Conservation (phyloP, 371 early-diverging fungal genomes). For the Rhizopus delemar region DNA sequence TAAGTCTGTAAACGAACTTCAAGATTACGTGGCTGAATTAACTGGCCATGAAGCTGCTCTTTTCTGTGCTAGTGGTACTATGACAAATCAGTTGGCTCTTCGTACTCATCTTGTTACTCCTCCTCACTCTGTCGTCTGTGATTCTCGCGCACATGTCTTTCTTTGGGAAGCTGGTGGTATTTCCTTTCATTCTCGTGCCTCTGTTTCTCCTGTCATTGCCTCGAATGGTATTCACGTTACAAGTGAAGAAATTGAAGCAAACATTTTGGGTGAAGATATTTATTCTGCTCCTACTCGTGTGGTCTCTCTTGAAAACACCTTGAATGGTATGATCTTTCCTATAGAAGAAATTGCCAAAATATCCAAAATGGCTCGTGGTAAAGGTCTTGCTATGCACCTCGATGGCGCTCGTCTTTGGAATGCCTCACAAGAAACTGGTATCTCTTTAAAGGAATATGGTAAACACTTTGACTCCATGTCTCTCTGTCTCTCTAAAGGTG, state of each 20-base stretch:
- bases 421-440: conserved; percentile 73
- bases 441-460: conserved; percentile 71
- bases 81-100: conserved; percentile 88
- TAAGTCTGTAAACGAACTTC: conserved; percentile 72
- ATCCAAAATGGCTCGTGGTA: conserved; percentile 54
- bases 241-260: conserved; percentile 61
- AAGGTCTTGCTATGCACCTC: conserved; percentile 74
- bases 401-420: conserved; percentile 96
- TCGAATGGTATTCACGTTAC: conserved; percentile 68
- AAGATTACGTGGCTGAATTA: conserved; percentile 68
- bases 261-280: conserved; percentile 52
- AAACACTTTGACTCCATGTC: conserved; percentile 81
- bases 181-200: conserved; percentile 79
- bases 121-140: conserved; percentile 82
- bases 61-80: conserved; percentile 84
- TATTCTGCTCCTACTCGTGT: conserved; percentile 79
- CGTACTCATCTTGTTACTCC: conserved; percentile 77
- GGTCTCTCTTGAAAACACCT: conserved; percentile 87
- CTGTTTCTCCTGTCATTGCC: conserved; percentile 71
- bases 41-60: conserved; percentile 83
- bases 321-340: conserved; percentile 81
- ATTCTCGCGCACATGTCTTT: conserved; percentile 79
- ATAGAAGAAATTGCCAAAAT: conserved; percentile 74
- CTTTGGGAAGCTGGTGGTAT: conserved; percentile 86
- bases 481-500: conserved; percentile 89